Base-by-base conservation (phyloP, 2,329 filamentous ascomycete species). In the Pseudocercospora fuligena region DNA sequence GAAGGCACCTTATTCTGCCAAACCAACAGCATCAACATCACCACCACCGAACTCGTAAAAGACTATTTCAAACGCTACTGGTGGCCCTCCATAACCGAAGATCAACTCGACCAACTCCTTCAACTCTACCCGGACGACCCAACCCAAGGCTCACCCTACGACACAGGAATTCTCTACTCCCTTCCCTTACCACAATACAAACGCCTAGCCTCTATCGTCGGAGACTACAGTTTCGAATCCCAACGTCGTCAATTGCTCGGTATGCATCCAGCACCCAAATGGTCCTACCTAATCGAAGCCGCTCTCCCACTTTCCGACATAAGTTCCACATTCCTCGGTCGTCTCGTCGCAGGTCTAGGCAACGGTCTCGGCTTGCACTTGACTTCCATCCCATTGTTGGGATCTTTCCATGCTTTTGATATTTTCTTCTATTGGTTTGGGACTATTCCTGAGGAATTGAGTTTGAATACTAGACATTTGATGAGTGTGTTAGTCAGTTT, bases 1-100 rank as follows among this genome's bases (percentile, higher is more conserved):
- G 91, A 94, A 78, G 91, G 91, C n/a, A 31, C 61, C 2, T 61
- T 71, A 14, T 71, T 71, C 65, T 64, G 65, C 25, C 29, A 66
- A 9, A 23, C 60, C 21, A 65, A 59, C 19, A 60, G 51, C 12
- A 49, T 68, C 51, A 71, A 71, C 58, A 66, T 66, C 58, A 67
- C 69, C 27, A 68, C 67, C 8, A 62, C 46, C 16, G 69, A 65
- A 7, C 47, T 62, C 7, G 61, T 71, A 46, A 66, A 67, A 49
- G 63, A 67, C n/a, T 71, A 69, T 63, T 68, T 69, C 60, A 69
- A 66, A 25, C 61, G 54, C 16, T 61, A 60, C 63, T 71, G 65
- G 64, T 70, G 61, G 61, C 65, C 66, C 12, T 56, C 67, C 2
- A 63, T 64, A 6, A 71, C 65, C 23, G 61, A 66, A 40, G 40